A percentile compares a stretch with the other conserved stretches of the same genome.
These are phyloP conservation scores for Zalaria obscura DNA, from an alignment of 2,329 filamentous ascomycete species.

Conservation along the genomic window DNA sequence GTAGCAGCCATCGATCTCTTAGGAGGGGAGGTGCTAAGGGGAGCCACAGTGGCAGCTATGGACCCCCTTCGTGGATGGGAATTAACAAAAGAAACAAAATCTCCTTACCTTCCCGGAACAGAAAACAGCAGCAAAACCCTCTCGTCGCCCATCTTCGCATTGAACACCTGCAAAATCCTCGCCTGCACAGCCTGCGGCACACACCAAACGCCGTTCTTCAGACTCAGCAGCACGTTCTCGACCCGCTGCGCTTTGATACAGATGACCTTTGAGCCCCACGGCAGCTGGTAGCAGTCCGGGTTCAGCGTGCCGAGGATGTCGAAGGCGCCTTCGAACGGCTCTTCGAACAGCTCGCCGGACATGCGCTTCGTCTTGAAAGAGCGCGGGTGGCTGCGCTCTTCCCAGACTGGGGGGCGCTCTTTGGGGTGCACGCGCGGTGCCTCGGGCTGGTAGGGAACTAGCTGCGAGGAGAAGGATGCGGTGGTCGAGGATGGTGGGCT, in stretches of 20 bases:
- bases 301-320: slow-evolving; percentile 3
- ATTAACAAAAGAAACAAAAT: not conserved
- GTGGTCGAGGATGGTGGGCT: no score
- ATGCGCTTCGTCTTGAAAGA: slow-evolving; percentile 3
- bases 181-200: slow-evolving; percentile 1
- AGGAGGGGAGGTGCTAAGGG: no score
- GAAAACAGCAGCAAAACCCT: slow-evolving; percentile 4
- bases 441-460: no score
- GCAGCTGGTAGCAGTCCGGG: slow-evolving; percentile 3
- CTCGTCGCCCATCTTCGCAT: not conserved
- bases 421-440: no score
- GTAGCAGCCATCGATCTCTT: no score
- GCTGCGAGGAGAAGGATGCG: no score
- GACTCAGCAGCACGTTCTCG: slow-evolving; percentile 1
- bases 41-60: no score
- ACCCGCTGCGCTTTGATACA: slow-evolving; percentile 1
- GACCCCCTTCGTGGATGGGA: not conserved
- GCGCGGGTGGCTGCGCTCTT: not conserved
- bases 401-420: slow-evolving; percentile 1
- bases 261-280: slow-evolving; percentile 4
- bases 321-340: slow-evolving; percentile 19
- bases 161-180: slow-evolving; percentile 2
- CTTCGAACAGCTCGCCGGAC: not conserved
- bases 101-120: slow-evolving; percentile 4
- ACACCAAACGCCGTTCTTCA: slow-evolving; percentile 3